Percentiles rank a stretch among this genome's conserved stretches.
Evolutionary conservation across 306 rosid genomes (phyloP).

Genomic region (Cyclanthera cordifolia): DNA sequence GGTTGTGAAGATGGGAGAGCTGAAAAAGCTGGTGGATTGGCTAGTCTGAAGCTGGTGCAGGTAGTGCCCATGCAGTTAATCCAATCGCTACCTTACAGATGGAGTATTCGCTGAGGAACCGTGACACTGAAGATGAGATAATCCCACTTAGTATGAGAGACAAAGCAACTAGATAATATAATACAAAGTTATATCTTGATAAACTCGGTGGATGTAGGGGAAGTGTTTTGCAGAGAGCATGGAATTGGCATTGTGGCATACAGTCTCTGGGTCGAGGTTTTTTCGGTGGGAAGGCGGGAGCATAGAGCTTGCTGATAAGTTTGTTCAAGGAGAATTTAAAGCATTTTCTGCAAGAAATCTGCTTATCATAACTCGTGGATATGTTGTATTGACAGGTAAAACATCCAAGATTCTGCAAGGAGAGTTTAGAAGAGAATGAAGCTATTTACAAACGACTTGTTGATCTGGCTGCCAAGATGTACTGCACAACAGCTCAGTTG

Average conservation of each 20-base stretch:
- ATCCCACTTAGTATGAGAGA: conserved; percentile 57
- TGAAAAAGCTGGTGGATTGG: conserved; percentile 67
- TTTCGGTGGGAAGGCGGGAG: conserved; percentile 53
- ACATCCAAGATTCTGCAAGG: conserved; percentile 43
- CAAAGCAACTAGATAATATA: neutral
- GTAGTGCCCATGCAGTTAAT: conserved; percentile 73
- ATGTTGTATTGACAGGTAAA: conserved; percentile 15
- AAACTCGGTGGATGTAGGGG: neutral
- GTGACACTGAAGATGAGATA: conserved; percentile 54
- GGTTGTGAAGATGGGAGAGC: conserved; percentile 42
- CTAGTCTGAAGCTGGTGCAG: conserved; percentile 56
- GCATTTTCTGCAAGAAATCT: neutral
- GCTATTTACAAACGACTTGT: conserved; percentile 29
- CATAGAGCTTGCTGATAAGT: conserved; percentile 39
- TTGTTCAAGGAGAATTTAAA: neutral
- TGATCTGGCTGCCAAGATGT: conserved; percentile 29
- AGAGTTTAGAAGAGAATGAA: conserved; percentile 36
- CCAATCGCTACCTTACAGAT: conserved; percentile 64
- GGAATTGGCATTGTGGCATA: conserved; percentile 71
- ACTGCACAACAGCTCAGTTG: conserved; percentile 37
- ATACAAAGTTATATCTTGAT: neutral
- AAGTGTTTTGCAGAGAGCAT: conserved; percentile 37
- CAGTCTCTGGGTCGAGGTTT: conserved; percentile 68
- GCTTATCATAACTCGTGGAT: neutral
- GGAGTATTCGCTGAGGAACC: conserved; percentile 71